Evolutionary conservation across 306 rosid genomes (phyloP), one percentile per base, ranked within the genome.

Genomic region (Vigna radiata): DNA sequence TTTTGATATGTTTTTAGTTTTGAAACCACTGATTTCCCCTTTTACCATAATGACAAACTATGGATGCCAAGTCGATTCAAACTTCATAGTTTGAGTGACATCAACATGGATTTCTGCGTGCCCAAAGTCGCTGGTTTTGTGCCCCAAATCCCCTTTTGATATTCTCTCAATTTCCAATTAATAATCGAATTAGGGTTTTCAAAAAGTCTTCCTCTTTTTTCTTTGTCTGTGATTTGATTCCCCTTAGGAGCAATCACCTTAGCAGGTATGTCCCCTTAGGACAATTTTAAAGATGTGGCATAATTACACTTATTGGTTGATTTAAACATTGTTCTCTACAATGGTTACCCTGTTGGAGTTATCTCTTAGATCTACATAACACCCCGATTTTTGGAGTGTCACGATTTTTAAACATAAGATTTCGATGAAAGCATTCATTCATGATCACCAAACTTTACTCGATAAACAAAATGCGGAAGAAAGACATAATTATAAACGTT

Each of bases 41-140:
- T n/a, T n/a, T n/a, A n/a, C n/a, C n/a, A n/a, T n/a, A n/a, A n/a
- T n/a, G n/a, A n/a, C n/a, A n/a, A n/a, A n/a, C 2, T 10, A 46
- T 63, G 70, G 15, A 5, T 5, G 47, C 47, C 47, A n/a, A 37
- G 17, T 64, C 0, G 31, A 53, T 52, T 18, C 31, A 36, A 31
- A 33, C 18, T 70, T 50, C 49, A 12, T 36, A 27, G 15, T 54
- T 65, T 31, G 19, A 68, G 19, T 55, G 72, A 68, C 70, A 68
- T 78, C 85, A 75, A 60, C 81, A 50, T 16, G 11, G 27, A 2
- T 81, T 53, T 82, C 85, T 55, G 82, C 70, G 85, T 70, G 82
- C 85, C 78, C 64, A 19, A 69, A 54, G 85, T 77, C 13, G 49
- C 70, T 54, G 85, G 82, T 77, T 82, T 82, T 71, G 39, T 19